These are phyloP conservation scores for Tetracladium marchalianum DNA, from an alignment of 495 filamentous ascomycete species.

Conservation along the genomic window DNA sequence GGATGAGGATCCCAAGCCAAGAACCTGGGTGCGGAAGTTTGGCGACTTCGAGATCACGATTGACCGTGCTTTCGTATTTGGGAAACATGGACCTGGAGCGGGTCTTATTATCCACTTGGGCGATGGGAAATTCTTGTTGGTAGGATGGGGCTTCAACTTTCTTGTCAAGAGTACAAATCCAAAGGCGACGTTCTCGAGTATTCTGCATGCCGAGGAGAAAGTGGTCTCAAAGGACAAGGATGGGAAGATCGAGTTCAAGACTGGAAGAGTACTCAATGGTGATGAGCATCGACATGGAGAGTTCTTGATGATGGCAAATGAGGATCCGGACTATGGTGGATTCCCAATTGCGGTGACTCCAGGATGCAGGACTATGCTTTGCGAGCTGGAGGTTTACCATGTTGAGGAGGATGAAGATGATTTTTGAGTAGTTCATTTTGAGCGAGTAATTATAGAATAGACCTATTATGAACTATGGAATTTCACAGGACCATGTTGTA, in stretches of 20 bases:
- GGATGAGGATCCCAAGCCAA: slow-evolving; percentile 17
- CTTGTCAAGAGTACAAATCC: slow-evolving; percentile 22
- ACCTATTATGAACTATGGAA: no score
- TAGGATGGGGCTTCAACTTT: slow-evolving; percentile 38
- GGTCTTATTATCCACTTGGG: slow-evolving; percentile 36
- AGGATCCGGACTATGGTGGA: slow-evolving; percentile 39
- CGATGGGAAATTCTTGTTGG: slow-evolving; percentile 29
- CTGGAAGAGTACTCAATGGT: slow-evolving; percentile 31
- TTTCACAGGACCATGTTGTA: no score
- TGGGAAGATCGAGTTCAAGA: slow-evolving; percentile 26
- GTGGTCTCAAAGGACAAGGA: slow-evolving; percentile 23
- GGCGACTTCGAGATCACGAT: slow-evolving; percentile 27
- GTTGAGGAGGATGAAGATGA: slow-evolving; percentile 21
- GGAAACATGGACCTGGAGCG: slow-evolving; percentile 27
- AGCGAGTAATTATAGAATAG: background rate
- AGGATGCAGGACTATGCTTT: slow-evolving; percentile 36
- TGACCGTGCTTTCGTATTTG: slow-evolving; percentile 38
- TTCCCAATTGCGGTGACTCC: slow-evolving; percentile 40
- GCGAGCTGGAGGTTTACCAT: slow-evolving; percentile 34
- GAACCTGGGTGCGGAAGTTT: slow-evolving; percentile 4
- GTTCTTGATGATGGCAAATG: slow-evolving; percentile 38
- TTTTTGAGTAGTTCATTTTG: background rate
- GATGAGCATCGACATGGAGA: slow-evolving; percentile 39
- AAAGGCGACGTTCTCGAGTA: slow-evolving; percentile 29
- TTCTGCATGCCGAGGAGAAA: slow-evolving; percentile 34